Base-by-base conservation (phyloP, 352 stramenopile species). In the Phytophthora sp. region DNA sequence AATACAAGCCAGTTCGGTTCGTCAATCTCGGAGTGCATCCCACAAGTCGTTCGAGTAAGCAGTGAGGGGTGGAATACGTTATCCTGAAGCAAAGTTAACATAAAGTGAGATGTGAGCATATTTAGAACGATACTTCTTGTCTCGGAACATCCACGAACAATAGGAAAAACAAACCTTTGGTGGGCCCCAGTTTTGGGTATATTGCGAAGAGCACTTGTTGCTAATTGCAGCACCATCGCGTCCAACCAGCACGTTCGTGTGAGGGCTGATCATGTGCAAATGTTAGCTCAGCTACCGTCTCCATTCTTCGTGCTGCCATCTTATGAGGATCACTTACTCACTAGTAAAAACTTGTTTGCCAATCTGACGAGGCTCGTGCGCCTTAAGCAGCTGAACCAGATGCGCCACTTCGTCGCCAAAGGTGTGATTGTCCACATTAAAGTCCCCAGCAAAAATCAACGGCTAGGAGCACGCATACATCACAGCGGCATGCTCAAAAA, bases 401-500 rank as follows among this genome's bases (percentile, higher is more conserved):
- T 91, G 54, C 4, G 77, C 66, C 26, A 95, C 87, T 76, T 95
- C 87, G 12, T 76, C 62, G 3, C 66, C 55, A 52, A 84, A 95
- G 26, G 87, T 89, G 43, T 89, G 73, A 52, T 92, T 93, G 64
- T 95, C 87, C 15, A 93, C 83, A 43, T 95, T 95, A 39, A 95
- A 95, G 23, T 95, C 87, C 0, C 84, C 87, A 1, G 84, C 87
- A 63, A 95, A 89, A 20, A 95, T 69, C 45, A 95, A 56, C 9
- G 87, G 84, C 82, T 93, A 49, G 5, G 13, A 11, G 23, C 4
- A 37, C 10, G 18, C 28, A 54, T 49, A 8, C 5, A 60, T 12
- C 34, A 55, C 6, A 45, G 8, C n/a, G 56, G 18, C n/a, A 62
- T 51, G 3, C 34, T 18, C 28, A 37, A 11, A 13, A 50, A 35